Evolutionary conservation across 306 rosid genomes (phyloP).

Genomic region (Quercus glauca): DNA sequence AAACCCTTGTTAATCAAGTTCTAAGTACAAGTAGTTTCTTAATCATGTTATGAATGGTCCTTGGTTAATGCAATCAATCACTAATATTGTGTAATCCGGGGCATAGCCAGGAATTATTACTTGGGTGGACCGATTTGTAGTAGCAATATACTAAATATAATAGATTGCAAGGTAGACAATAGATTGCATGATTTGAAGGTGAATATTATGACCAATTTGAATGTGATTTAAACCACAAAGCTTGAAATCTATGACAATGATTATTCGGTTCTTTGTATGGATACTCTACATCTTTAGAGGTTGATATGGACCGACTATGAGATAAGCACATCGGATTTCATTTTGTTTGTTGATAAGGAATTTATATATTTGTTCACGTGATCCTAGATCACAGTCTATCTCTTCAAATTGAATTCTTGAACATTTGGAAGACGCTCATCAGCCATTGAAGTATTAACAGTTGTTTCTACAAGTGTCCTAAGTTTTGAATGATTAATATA

Average conservation of each 20-base stretch:
- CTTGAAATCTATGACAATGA: too few relatives aligned
- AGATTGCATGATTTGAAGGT: not conserved
- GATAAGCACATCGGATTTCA: not conserved
- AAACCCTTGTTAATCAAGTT: too few relatives aligned
- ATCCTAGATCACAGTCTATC: not conserved
- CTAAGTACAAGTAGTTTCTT: too few relatives aligned
- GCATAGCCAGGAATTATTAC: too few relatives aligned
- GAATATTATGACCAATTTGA: not conserved
- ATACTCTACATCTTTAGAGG: not conserved
- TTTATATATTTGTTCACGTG: too few relatives aligned
- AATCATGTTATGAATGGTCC: too few relatives aligned
- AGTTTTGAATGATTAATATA: not conserved
- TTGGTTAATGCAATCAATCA: too few relatives aligned
- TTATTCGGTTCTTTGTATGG: too few relatives aligned
- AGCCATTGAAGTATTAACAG: not conserved
- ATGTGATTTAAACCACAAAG: not conserved
- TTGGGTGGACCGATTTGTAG: too few relatives aligned
- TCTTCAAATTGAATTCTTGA: too few relatives aligned
- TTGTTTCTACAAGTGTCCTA: not conserved
- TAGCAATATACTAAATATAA: too few relatives aligned
- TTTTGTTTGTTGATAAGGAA: not conserved
- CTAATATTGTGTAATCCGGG: too few relatives aligned
- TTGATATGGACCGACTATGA: not conserved
- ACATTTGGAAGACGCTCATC: not conserved
- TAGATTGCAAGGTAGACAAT: not conserved